Base-by-base conservation (phyloP, 192 early-diverging fungal genomes). In the Spizellomyces sp. region DNA sequence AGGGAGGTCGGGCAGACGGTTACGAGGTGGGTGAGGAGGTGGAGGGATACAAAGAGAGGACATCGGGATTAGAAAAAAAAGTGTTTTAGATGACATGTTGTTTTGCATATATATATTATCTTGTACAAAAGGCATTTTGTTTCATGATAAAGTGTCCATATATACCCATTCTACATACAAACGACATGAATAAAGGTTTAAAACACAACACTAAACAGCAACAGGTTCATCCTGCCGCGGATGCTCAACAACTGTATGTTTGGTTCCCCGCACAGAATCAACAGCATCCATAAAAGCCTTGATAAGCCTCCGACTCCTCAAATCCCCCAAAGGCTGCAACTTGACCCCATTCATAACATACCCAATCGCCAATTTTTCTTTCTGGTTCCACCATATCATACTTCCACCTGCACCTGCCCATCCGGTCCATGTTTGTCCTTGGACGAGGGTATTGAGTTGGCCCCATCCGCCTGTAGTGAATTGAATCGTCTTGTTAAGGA, bases 381-480 rank as follows among this genome's bases (percentile, higher is more conserved):
- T 80, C 3, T 66, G 75, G 62, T 90, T 88, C 79, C 83, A 91
- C 73, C 68, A 61, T 17, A 86, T 75, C 58, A 89, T 66, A 41
- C 77, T 80, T 1, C 90, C 90, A 7, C 90, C 89, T 5, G 80
- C 80, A 2, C 90, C 90, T 5, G 80, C 82, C 89, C 89, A 90
- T 15, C 89, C 88, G 50, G 81, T 48, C 77, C 77, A 84, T 5
- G 27, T 48, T 7, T 67, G 22, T 7, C 27, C 66, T 14, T 68
- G 45, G 5, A 77, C 70, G 8, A 77, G 69, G 44, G 81, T 75
- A 15, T 70, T 66, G 43, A 83, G 72, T 10, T 74, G 66, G 10
- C 71, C 74, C 74, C 75, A 79, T 7, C 84, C 88, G 50, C 88
- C 84, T 14, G 58, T 62, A 44, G 63, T 58, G 55, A 70, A 75